These are phyloP conservation scores for Penicillium desertorum DNA, from an alignment of 495 filamentous ascomycete species.

Conservation along the genomic window DNA sequence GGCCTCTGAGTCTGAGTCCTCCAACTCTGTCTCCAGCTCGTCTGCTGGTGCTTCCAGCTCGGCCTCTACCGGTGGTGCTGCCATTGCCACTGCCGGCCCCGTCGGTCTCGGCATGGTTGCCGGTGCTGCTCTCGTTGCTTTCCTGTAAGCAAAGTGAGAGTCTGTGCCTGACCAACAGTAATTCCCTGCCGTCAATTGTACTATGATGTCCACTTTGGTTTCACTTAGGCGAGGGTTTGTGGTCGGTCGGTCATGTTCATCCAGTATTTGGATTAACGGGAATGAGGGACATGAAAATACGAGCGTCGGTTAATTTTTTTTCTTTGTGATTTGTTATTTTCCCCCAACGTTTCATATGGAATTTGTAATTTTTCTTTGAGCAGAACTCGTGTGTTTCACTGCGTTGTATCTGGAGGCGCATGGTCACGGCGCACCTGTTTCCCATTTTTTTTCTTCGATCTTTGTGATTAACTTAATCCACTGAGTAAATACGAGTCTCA, in stretches of 20 bases:
- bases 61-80: constrained; percentile 34
- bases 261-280: constrained; percentile 7
- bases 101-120: constrained; percentile 44
- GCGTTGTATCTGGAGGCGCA: constrained; percentile 21
- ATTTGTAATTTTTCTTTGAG: constrained; percentile 17
- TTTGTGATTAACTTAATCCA: constrained; percentile 28
- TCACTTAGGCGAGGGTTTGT: not conserved
- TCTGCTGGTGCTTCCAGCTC: constrained; percentile 27
- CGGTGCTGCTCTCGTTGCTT: constrained; percentile 47
- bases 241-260: constrained; percentile 4
- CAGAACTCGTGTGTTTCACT: constrained; percentile 8
- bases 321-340: constrained; percentile 15
- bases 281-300: constrained; percentile 37
- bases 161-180: not conserved
- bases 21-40: constrained; percentile 25
- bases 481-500: constrained; percentile 24
- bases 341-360: constrained; percentile 17
- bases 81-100: constrained; percentile 39
- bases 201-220: not conserved
- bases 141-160: constrained; percentile 38
- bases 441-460: constrained; percentile 14
- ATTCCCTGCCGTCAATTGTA: not conserved
- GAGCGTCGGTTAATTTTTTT: constrained; percentile 10
- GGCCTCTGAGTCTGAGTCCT: constrained; percentile 17
- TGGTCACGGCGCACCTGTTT: constrained; percentile 31